These are phyloP conservation scores for Acanthochlamys bracteata DNA, from an alignment of 106 monocot species.

Conservation along the genomic window DNA sequence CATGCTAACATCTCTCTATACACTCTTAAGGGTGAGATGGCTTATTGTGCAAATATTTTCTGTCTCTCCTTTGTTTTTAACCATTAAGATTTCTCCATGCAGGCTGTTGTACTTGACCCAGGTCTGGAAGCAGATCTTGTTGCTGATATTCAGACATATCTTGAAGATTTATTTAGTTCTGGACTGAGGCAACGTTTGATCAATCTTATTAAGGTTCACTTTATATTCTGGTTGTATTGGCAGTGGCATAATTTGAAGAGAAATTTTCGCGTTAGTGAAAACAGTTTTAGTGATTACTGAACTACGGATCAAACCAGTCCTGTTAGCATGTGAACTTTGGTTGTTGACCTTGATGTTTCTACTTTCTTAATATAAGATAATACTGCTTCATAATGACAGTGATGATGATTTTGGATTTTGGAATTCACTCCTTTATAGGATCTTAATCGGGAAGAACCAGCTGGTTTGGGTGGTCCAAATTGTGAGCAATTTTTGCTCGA, in stretches of 20 bases:
- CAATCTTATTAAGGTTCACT: conserved; percentile 61
- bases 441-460: conserved; percentile 73
- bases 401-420: not conserved
- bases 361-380: no score
- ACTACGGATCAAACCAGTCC: not conserved
- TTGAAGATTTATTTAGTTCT: conserved; percentile 59
- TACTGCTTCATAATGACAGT: no score
- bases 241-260: no score
- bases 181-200: conserved; percentile 71
- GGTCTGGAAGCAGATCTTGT: conserved; percentile 71
- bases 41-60: not conserved
- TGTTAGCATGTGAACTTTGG: not conserved
- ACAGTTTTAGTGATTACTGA: no score
- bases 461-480: conserved; percentile 74
- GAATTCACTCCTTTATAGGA: conserved; percentile 37
- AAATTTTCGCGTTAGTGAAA: no score
- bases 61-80: conserved; percentile 3
- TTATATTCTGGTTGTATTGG: no score
- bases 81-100: conserved; percentile 4
- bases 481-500: conserved; percentile 70
- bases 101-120: conserved; percentile 87
- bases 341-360: not conserved
- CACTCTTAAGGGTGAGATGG: conserved; percentile 63
- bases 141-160: conserved; percentile 56
- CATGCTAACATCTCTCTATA: conserved; percentile 72